Evolutionary conservation across 2,329 filamentous ascomycete species (phyloP), one percentile per base, ranked within the genome.

Genomic region (Diaporthe nobilis): DNA sequence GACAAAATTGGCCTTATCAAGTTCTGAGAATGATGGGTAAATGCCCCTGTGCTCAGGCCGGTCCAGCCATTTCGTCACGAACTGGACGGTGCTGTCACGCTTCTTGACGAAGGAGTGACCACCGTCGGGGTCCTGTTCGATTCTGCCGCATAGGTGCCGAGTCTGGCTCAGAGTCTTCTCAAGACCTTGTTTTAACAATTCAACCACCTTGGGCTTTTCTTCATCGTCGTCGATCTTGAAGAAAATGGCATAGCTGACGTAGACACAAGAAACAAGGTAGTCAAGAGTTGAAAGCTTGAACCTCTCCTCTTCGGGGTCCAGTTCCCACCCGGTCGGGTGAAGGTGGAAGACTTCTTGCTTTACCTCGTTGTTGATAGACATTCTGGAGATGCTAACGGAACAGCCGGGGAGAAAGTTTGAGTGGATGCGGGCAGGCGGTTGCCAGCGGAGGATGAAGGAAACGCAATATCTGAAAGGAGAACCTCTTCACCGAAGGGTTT

Each of bases 241-340:
- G 75, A 85, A 85, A 0, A 87, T 72, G 0, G 83, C 83, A 37
- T 83, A 87, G 76, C 83, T 84, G 71, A 82, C 85, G 75, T 85
- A 87, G 25, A 77, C 80, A 44, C 78, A 79, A 0, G 76, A 79
- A 0, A 81, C 78, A 44, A 84, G 72, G 42, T 84, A 82, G 79
- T 86, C 83, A 3, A 86, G 80, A 0, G 81, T 84, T 1, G 84
- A 84, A 22, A 86, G 76, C 68, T 82, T 82, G 76, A 83, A 82
- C 1, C 81, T 78, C 77, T 86, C 84, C 63, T 85, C 84, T 4
- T 82, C 79, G 0, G 82, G 81, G 44, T 84, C 82, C 22, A 78
- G 80, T 63, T 86, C 82, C 84, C 84, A 85, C 0, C 82, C 84
- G 0, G 72, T 55, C 0, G 84, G 83, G 58, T 79, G 83, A 10